Conservation (phyloP, 169 alveolate genomes). For the Eimeria mitis region DNA sequence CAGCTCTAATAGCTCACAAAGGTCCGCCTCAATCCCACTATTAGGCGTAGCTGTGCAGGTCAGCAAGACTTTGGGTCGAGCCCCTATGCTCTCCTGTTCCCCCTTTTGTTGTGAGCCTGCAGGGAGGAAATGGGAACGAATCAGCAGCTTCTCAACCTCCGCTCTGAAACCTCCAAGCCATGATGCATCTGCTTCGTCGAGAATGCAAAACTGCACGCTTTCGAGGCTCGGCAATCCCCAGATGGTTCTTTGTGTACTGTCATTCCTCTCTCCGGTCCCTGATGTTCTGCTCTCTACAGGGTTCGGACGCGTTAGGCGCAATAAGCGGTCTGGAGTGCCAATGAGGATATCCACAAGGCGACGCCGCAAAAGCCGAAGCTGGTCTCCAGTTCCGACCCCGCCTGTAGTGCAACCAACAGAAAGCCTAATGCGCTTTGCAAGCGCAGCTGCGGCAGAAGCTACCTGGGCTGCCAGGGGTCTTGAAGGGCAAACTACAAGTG, state of each 20-base stretch:
- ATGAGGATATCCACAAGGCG: slow-evolving; percentile 58
- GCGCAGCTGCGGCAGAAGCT: slow-evolving; percentile 69
- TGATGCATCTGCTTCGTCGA: slow-evolving; percentile 79
- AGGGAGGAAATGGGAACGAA: slow-evolving; percentile 26
- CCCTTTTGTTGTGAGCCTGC: neutral
- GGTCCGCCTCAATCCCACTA: slow-evolving; percentile 42
- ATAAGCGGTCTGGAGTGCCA: slow-evolving; percentile 77
- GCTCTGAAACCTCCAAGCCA: slow-evolving; percentile 52
- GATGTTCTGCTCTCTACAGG: neutral
- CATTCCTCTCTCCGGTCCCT: neutral
- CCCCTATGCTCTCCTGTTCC: neutral
- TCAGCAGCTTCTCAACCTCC: slow-evolving; percentile 29
- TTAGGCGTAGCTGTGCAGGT: slow-evolving; percentile 73
- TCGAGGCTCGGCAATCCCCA: slow-evolving; percentile 34
- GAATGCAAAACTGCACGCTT: slow-evolving; percentile 45
- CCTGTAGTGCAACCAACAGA: slow-evolving; percentile 73
- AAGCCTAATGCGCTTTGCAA: slow-evolving; percentile 42
- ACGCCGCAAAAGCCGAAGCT: slow-evolving; percentile 57
- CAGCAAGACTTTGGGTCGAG: neutral
- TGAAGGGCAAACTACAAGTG: slow-evolving; percentile 58
- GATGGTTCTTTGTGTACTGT: neutral
- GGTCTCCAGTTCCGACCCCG: slow-evolving; percentile 62
- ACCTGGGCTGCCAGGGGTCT: slow-evolving; percentile 60
- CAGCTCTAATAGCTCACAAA: slow-evolving; percentile 13
- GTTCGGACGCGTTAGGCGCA: slow-evolving; percentile 30